Evolutionary conservation across 306 rosid genomes (phyloP).

Genomic region (Lablab purpureus): DNA sequence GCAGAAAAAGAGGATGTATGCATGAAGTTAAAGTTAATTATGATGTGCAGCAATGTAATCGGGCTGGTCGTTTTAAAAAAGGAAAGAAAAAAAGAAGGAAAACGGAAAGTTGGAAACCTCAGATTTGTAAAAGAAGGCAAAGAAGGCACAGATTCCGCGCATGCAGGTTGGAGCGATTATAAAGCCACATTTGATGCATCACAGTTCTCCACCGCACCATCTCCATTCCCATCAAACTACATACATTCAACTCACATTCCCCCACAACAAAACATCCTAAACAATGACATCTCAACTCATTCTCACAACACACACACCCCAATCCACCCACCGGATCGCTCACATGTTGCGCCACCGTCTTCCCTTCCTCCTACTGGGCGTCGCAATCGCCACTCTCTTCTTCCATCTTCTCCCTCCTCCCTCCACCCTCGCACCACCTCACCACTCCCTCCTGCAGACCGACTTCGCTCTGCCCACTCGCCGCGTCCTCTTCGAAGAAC

Average conservation of each 20-base stretch:
- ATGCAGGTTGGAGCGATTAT: conserved; percentile 62
- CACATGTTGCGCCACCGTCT: conserved; percentile 6
- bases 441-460: background rate
- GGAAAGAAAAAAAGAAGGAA: conserved; percentile 5
- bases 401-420: conserved; percentile 50
- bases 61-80: background rate
- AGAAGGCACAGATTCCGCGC: conserved; percentile 24
- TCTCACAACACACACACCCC: conserved; percentile 52
- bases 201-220: too few relatives aligned
- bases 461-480: conserved; percentile 51
- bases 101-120: conserved; percentile 17
- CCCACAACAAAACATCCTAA: too few relatives aligned
- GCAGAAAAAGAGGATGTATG: too few relatives aligned
- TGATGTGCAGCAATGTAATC: background rate
- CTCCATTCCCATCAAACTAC: background rate
- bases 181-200: conserved; percentile 74
- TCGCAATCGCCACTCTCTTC: conserved; percentile 46
- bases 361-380: conserved; percentile 47
- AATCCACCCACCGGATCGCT: background rate
- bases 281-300: conserved; percentile 53
- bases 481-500: conserved; percentile 48
- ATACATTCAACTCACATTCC: background rate
- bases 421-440: background rate
- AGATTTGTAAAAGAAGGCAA: conserved; percentile 24
- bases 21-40: background rate